A percentile compares a stretch with the other conserved stretches of the same genome.
These are phyloP conservation scores for Ormosia emarginata DNA, from an alignment of 306 rosid species.

Conservation along the genomic window DNA sequence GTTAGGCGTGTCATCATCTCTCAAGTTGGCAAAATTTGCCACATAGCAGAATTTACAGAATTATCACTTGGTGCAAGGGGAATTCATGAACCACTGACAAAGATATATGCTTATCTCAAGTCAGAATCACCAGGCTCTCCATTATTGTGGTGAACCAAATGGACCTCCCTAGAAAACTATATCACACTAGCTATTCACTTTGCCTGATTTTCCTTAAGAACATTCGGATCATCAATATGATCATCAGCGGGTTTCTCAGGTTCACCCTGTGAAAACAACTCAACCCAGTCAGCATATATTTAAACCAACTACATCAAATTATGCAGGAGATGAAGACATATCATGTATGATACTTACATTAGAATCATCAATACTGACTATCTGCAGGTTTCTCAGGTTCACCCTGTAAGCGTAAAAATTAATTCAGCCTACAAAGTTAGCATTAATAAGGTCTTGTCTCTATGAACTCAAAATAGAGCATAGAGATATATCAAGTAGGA, in stretches of 20 bases:
- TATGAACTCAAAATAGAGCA: not conserved
- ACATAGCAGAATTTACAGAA: not conserved
- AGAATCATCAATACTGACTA: not conserved
- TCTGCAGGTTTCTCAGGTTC: not conserved
- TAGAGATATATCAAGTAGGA: not conserved
- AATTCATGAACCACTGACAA: not conserved
- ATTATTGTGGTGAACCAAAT: not conserved
- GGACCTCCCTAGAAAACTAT: conserved; percentile 2
- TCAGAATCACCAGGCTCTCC: not conserved
- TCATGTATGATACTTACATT: not conserved
- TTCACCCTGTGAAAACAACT: not conserved
- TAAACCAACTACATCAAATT: not conserved
- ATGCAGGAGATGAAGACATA: not conserved
- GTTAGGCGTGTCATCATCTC: not conserved
- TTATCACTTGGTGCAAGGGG: not conserved
- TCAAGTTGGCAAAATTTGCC: not conserved
- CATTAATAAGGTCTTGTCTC: not conserved
- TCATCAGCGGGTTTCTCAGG: conserved; percentile 1
- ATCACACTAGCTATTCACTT: not conserved
- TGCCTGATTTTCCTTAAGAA: not conserved
- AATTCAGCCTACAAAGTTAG: not conserved
- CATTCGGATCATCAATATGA: not conserved
- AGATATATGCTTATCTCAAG: not conserved
- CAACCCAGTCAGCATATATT: not conserved
- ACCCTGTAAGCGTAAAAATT: not conserved